These are phyloP conservation scores for Boletus huronensis DNA, from an alignment of 768 basidiomycete species.

Conservation along the genomic window DNA sequence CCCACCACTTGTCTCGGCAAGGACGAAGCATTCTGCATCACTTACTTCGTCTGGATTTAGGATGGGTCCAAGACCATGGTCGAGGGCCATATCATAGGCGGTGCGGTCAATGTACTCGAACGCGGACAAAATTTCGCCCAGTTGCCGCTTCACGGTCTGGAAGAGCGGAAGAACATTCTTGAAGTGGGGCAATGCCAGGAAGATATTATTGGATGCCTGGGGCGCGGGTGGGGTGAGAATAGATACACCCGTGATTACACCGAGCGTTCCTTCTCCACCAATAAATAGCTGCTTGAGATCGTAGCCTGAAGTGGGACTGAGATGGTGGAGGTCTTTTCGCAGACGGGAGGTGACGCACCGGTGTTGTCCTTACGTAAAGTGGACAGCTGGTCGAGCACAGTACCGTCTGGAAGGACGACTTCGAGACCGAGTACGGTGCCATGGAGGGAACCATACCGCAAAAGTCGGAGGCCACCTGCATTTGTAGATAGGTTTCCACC, in stretches of 20 bases:
- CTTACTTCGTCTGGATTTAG: constrained; percentile 70
- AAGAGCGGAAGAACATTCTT: constrained; percentile 85
- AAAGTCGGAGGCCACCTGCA: constrained; percentile 91
- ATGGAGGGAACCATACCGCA: constrained; percentile 93
- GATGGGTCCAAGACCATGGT: constrained; percentile 77
- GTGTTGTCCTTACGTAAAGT: constrained; percentile 96
- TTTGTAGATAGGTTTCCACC: constrained; percentile 97
- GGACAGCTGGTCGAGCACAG: constrained; percentile 84
- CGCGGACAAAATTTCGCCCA: constrained; percentile 94
- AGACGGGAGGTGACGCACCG: constrained; percentile 44
- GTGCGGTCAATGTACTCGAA: constrained; percentile 95
- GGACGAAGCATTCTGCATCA: constrained; percentile 82
- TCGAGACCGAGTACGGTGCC: constrained; percentile 94
- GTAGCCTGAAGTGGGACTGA: constrained; percentile 59
- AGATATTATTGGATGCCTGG: constrained; percentile 84
- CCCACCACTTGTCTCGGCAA: constrained; percentile 93
- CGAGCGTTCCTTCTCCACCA: constrained; percentile 94
- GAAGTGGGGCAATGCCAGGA: constrained; percentile 85
- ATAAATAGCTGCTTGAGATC: constrained; percentile 99
- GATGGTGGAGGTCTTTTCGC: background rate
- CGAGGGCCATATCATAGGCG: constrained; percentile 78
- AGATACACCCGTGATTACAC: constrained; percentile 91
- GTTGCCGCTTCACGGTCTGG: constrained; percentile 70
- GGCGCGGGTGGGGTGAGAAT: constrained; percentile 86
- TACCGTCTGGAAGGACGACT: constrained; percentile 92